Percentiles rank a stretch among this genome's conserved stretches.
Conservation (phyloP, 2,329 filamentous ascomycete genomes). For the Fusarium subglutinans region DNA sequence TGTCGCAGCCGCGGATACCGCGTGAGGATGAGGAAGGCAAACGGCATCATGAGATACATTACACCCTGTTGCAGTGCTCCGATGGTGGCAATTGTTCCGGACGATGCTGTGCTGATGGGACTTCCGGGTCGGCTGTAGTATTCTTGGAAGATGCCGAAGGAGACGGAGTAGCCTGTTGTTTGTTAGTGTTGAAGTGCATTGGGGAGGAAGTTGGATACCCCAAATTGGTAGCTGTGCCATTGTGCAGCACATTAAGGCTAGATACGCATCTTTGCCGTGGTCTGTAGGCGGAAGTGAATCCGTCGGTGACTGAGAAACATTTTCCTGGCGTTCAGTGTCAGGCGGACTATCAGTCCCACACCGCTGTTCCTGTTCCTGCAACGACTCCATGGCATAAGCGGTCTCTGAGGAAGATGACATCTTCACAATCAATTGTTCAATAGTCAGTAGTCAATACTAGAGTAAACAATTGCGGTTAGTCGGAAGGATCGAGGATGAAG, state of each 20-base stretch:
- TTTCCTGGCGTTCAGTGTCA: not conserved
- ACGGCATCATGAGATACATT: constrained; percentile 62
- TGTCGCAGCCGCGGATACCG: constrained; percentile 52
- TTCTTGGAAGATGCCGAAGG: constrained; percentile 74
- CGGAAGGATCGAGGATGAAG: not conserved
- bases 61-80: constrained; percentile 49
- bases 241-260: constrained; percentile 45
- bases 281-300: constrained; percentile 41
- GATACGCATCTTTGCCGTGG: constrained; percentile 42
- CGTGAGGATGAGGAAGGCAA: constrained; percentile 57
- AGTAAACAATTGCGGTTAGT: not conserved
- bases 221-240: constrained; percentile 46
- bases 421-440: not conserved
- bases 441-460: not conserved
- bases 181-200: not conserved
- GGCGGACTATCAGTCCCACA: not conserved
- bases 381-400: not conserved
- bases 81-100: constrained; percentile 36
- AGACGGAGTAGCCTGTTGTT: constrained; percentile 42
- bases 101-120: constrained; percentile 53
- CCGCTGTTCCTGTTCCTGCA: not conserved
- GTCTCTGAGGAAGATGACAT: not conserved
- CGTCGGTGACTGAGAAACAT: not conserved
- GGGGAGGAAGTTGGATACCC: constrained; percentile 20
- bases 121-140: constrained; percentile 69